Conservation (phyloP, 1,284 basidiomycete genomes). For the Ceratobasidium sp. region DNA sequence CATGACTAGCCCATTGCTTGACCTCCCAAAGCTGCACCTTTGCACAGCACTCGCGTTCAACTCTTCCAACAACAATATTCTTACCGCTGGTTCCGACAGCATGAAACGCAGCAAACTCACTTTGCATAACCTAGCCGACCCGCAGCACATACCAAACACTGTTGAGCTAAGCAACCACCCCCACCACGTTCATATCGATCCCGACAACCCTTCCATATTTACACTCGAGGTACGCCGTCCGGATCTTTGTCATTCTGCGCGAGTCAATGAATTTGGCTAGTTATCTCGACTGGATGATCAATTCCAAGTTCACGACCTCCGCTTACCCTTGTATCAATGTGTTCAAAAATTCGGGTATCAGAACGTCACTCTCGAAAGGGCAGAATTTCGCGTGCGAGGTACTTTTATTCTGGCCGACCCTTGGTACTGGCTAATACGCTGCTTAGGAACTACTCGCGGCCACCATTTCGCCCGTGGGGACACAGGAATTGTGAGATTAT, state of each 20-base stretch:
- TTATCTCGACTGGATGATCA: constrained; percentile 29
- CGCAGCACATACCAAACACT: neutral
- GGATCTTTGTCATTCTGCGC: neutral
- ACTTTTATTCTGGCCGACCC: neutral
- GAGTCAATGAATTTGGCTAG: neutral
- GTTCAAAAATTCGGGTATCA: constrained; percentile 32
- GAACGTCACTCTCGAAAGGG: constrained; percentile 14
- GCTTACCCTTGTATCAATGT: constrained; percentile 18
- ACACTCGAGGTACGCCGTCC: constrained; percentile 17
- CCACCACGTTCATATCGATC: constrained; percentile 16
- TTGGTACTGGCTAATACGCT: neutral
- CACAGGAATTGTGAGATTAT: constrained; percentile 19
- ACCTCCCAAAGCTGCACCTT: constrained; percentile 4
- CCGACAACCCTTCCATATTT: neutral
- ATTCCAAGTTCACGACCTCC: constrained; percentile 33
- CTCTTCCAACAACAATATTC: neutral
- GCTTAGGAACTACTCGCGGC: constrained; percentile 1
- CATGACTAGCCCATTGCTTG: neutral
- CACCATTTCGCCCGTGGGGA: constrained; percentile 27
- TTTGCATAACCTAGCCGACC: neutral
- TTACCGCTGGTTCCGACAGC: constrained; percentile 17
- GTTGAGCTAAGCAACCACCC: constrained; percentile 32
- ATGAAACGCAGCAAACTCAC: constrained; percentile 11
- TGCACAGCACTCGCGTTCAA: constrained; percentile 24
- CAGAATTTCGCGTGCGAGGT: constrained; percentile 28